Conservation (phyloP, 129 eudicot species). For the sunflower (Helianthus annuus) region DNA sequence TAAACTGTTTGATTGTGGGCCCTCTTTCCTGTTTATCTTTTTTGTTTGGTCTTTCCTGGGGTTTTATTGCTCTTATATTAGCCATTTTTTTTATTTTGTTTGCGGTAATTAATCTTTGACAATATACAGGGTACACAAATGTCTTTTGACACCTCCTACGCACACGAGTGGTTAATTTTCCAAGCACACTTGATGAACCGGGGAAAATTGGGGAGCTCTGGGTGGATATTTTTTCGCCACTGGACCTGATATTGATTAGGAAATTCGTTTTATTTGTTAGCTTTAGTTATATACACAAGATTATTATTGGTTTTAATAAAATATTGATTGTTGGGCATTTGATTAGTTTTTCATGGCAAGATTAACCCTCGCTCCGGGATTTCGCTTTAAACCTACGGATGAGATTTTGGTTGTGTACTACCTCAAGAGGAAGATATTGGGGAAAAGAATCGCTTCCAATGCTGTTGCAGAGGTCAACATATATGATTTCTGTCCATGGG, state of each 20-base stretch:
- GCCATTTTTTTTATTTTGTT: background rate
- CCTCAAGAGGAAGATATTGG: constrained; percentile 59
- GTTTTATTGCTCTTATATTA: constrained; percentile 11
- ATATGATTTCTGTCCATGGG: constrained; percentile 70
- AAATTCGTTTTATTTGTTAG: constrained; percentile 15
- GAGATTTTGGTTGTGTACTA: constrained; percentile 62
- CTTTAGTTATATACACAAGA: constrained; percentile 25
- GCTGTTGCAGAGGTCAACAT: constrained; percentile 71
- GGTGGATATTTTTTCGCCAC: constrained; percentile 56
- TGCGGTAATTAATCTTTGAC: constrained; percentile 10
- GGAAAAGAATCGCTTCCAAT: constrained; percentile 42
- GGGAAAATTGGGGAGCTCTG: constrained; percentile 52
- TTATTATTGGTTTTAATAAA: constrained; percentile 1
- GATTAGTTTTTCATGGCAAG: constrained; percentile 38
- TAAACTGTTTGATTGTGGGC: background rate
- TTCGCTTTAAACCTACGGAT: constrained; percentile 83
- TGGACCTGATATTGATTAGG: constrained; percentile 65
- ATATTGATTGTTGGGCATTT: constrained; percentile 12
- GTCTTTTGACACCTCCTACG: constrained; percentile 66
- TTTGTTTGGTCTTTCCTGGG: background rate
- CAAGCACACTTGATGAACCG: constrained; percentile 63
- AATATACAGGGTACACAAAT: constrained; percentile 51
- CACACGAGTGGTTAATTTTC: constrained; percentile 46
- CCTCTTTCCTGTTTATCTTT: constrained; percentile 5
- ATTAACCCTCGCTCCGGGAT: constrained; percentile 52